These are phyloP conservation scores for Ophiostoma australiae DNA, from an alignment of 2,329 filamentous ascomycete species.

Conservation along the genomic window DNA sequence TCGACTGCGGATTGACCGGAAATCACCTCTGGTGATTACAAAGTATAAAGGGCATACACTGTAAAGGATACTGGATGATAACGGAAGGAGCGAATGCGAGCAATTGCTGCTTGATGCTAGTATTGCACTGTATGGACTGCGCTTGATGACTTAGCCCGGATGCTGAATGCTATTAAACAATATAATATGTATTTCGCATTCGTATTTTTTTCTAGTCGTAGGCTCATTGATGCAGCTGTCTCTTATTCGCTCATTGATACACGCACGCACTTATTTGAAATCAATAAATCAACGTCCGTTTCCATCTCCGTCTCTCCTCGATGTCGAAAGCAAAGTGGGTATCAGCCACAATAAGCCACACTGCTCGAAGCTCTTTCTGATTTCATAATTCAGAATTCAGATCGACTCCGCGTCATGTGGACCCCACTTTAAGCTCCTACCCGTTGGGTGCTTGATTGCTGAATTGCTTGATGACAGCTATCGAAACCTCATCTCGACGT, in stretches of 20 bases:
- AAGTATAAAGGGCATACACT: neutral
- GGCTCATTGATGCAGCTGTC: neutral
- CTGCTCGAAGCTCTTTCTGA: neutral
- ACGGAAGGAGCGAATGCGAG: neutral
- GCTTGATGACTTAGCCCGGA: neutral
- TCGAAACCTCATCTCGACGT: neutral
- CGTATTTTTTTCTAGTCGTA: neutral
- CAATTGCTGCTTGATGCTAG: neutral
- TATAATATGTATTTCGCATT: neutral
- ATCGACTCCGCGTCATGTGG: neutral
- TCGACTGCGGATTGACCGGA: conserved; percentile 4
- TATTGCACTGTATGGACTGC: neutral
- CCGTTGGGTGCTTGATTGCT: neutral
- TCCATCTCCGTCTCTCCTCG: neutral
- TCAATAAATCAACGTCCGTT: neutral
- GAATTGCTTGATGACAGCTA: neutral
- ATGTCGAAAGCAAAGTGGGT: neutral
- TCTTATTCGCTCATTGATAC: neutral
- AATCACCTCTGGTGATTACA: neutral
- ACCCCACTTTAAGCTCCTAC: neutral
- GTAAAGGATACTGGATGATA: too few species aligned
- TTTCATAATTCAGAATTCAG: neutral
- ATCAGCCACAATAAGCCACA: neutral
- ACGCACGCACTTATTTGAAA: neutral
- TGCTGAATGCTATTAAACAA: neutral